These are phyloP conservation scores for Diaporthe eres DNA, from an alignment of 2,329 filamentous ascomycete genomes.

Conservation along the genomic window DNA sequence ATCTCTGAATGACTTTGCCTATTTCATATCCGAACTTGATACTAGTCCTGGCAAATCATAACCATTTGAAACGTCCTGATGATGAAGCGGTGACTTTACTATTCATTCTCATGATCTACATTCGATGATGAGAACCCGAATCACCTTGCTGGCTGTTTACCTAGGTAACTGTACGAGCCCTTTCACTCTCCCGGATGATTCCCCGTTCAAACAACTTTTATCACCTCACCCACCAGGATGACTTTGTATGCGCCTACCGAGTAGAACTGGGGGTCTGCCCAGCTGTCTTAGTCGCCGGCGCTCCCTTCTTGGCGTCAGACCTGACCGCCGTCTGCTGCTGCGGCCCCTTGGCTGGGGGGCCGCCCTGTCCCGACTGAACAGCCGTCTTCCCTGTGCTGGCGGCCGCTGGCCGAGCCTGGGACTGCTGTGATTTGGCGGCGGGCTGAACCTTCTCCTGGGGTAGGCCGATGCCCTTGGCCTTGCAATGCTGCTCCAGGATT, in stretches of 20 bases:
- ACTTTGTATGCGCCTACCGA: neutral
- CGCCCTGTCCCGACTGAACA: neutral
- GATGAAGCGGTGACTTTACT: neutral
- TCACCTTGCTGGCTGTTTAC: neutral
- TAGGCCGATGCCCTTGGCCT: constrained; percentile 9
- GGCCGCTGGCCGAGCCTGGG: neutral
- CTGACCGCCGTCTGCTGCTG: constrained; percentile 6
- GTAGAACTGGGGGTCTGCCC: neutral
- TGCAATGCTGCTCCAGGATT: constrained; percentile 12
- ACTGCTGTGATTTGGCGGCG: neutral
- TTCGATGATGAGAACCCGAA: neutral
- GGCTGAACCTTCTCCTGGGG: neutral
- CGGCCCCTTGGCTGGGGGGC: neutral
- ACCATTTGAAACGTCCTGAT: neutral
- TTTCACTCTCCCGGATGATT: neutral
- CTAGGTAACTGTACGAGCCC: neutral
- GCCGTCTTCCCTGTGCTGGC: neutral
- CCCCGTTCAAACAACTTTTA: neutral
- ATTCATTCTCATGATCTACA: neutral
- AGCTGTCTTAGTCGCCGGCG: neutral
- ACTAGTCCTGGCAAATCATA: too few species aligned
- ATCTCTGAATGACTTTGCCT: neutral
- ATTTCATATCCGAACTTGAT: neutral
- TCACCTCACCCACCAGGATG: neutral
- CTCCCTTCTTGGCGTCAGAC: neutral